Conservation (phyloP, 768 basidiomycete genomes). For the Podaxis mareebaensis region DNA sequence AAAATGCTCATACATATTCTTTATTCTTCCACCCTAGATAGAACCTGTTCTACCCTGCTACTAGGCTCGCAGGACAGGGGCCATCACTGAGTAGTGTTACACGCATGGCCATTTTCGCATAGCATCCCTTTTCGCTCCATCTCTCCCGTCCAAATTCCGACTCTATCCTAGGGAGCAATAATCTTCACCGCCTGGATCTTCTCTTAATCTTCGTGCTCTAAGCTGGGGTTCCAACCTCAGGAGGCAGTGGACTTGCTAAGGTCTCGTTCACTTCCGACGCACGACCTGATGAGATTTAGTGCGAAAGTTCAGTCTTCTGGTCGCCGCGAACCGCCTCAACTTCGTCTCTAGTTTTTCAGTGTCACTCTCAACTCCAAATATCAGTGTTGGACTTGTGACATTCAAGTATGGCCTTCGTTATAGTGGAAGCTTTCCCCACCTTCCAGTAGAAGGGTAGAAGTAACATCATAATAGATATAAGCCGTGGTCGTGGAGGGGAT, state of each 20-base stretch:
- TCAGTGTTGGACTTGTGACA: neutral
- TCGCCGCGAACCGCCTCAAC: neutral
- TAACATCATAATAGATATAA: neutral
- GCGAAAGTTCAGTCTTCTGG: neutral
- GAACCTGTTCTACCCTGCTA: neutral
- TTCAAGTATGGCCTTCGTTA: neutral
- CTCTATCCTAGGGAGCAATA: neutral
- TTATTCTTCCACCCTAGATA: neutral
- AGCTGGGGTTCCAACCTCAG: neutral
- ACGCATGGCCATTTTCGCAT: too few relatives aligned
- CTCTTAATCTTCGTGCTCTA: neutral
- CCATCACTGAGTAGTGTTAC: neutral
- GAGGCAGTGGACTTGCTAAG: neutral
- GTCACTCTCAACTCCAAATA: neutral
- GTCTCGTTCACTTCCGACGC: neutral
- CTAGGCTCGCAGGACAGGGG: neutral
- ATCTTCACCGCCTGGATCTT: neutral
- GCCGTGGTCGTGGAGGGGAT: neutral
- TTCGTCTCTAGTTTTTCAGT: neutral
- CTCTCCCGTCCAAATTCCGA: slow-evolving; percentile 4
- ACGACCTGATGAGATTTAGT: neutral
- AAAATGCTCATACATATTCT: neutral
- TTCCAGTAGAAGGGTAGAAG: neutral
- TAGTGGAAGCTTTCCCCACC: neutral
- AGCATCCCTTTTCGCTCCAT: neutral